Base-by-base conservation (phyloP, 108 stramenopile species). In the Nannochloropsis gaditana region DNA sequence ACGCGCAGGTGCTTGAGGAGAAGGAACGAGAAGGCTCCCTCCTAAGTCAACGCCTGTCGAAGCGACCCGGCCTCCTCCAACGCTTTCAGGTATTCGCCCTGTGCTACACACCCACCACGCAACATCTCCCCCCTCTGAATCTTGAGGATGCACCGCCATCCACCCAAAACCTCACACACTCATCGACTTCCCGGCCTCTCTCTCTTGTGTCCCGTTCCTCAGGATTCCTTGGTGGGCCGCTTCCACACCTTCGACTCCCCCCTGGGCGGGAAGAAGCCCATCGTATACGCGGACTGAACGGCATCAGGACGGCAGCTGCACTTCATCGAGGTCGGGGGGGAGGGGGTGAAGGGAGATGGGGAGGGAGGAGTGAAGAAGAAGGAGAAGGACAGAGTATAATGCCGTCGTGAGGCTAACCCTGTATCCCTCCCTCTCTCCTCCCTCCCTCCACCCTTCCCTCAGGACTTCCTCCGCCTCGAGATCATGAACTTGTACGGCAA, bases 401-500 rank as follows among this genome's bases (percentile, higher is more conserved):
- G n/a, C n/a, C n/a, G n/a, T n/a, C n/a, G n/a, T n/a, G n/a, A n/a
- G n/a, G n/a, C n/a, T n/a, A n/a, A n/a, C n/a, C n/a, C n/a, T 73
- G 15, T n/a, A 73, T 4, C 59, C 4, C n/a, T 73, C 59, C 47
- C 11, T 11, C 11, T 50, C 10, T 11, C 9, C 47, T 11, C 47
- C 11, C 11, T 11, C 47, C 47, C 11, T 50, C 2, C 59, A 15
- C 59, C 59, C 59, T n/a, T n/a, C 59, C 59, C 2, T 2, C 15
- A 73, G 59, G 17, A 44, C 44, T 90, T 88, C 44, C 84, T 90
- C 79, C 41, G 21, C 17, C 9, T 42, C 17, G 85, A 87, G 11
- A 88, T 90, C 5, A 84, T 95, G 42, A 96, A 96, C 1, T 92
- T 93, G 45, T 95, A 96, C 86, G 97, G 95, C 83, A 97, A 97